Evolutionary conservation across 345 rosid species (phyloP), one percentile per base, ranked within the genome.

Genomic region (Pugionium cornutum): DNA sequence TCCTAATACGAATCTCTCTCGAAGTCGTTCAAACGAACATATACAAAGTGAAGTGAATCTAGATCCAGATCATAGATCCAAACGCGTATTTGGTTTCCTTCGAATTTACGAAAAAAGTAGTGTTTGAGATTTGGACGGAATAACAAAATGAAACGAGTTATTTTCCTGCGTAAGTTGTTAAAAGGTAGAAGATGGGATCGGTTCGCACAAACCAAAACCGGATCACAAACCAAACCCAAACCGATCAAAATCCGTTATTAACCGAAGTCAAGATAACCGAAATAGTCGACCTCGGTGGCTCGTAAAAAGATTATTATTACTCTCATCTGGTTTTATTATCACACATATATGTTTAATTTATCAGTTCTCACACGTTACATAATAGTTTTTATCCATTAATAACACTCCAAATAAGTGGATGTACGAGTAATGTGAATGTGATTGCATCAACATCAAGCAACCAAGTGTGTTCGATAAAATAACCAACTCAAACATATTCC

Each of bases 91-190:
- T 35, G 5, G 29, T 8, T 45, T 10, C 7, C 52, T 63, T 46
- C 29, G 56, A 53, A 44, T 11, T 43, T 53, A 53, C 63, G 45
- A 26, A 35, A 41, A 30, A 34, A 7, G 27, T 1, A 64, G 53
- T 53, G 43, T 60, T 63, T 47, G 60, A 64, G 76, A 72, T 64
- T 72, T 72, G 53, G 59, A 65, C 66, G 76, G 76, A 64, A 72
- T 69, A 72, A 56, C 51, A 31, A 39, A 5, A 3, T 27, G 18
- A 64, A 50, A 42, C 61, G 49, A 53, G 31, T 41, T 28, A 32
- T 33, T 59, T 68, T 51, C 35, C 31, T 59, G 42, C 45, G 5
- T 10, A 48, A 37, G 10, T 48, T 25, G 64, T 45, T 29, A 6
- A 26, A 25, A 33, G 34, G 50, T 26, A 4, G 66, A 59, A n/a